phyloP scores from a whole-genome alignment of 176 grass and related monocot genomes.

The Bromus sterilis region DNA sequence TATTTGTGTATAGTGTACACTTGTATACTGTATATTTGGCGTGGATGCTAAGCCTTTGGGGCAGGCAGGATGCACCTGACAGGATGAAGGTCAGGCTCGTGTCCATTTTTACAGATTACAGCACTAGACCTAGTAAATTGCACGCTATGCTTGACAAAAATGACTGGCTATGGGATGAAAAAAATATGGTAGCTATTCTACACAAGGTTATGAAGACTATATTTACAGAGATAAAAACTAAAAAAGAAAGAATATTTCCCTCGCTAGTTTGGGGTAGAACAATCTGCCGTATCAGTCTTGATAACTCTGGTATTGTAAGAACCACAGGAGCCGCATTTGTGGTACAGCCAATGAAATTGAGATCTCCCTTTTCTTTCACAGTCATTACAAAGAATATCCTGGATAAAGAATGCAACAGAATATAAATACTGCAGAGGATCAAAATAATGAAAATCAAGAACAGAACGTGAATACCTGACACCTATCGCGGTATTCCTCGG shows the following conservation, averaged over 20 bases:
- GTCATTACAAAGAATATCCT: conserved; percentile 98
- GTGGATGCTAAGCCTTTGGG: not conserved
- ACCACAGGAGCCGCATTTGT: conserved; percentile 79
- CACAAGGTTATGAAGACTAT: conserved; percentile 20
- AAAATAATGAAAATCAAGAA: conserved; percentile 13
- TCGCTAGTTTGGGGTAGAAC: conserved; percentile 44
- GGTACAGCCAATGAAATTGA: conserved; percentile 96
- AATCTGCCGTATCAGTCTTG: conserved; percentile 64
- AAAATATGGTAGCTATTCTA: conserved; percentile 30
- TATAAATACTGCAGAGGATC: not conserved
- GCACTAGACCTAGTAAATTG: conserved; percentile 7
- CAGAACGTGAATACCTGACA: conserved; percentile 66
- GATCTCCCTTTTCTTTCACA: conserved; percentile 76
- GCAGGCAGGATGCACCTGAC: not conserved
- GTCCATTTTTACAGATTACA: conserved; percentile 7
- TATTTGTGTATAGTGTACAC: not conserved
- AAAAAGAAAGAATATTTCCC: conserved; percentile 18
- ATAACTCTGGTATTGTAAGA: conserved; percentile 98
- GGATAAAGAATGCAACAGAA: not conserved
- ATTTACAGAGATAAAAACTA: conserved; percentile 41
- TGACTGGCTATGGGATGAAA: conserved; percentile 26
- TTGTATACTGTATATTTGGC: not conserved
- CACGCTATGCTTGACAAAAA: conserved; percentile 31
- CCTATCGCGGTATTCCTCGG: conserved; percentile 81
- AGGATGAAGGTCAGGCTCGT: not conserved